Conservation (phyloP, 139 green algal genomes). For the Tetraselmis striata region DNA sequence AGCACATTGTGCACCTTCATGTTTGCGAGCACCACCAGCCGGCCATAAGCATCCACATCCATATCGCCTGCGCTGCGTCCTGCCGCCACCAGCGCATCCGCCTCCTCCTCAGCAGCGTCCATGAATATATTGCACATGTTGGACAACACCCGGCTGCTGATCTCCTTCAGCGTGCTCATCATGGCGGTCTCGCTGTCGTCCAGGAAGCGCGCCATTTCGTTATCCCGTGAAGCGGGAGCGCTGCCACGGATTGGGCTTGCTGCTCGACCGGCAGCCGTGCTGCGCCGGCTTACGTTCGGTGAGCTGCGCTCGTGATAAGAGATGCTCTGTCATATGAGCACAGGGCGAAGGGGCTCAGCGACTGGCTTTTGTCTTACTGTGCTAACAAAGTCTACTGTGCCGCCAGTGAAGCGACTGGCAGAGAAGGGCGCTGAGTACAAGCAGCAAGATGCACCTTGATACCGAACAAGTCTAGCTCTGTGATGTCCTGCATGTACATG, state of each 20-base stretch:
- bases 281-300: too few relatives aligned
- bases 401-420: too few relatives aligned
- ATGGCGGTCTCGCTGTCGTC: neutral
- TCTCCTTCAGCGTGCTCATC: neutral
- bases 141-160: neutral
- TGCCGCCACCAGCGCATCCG: neutral
- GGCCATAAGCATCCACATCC: neutral
- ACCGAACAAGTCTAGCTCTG: neutral
- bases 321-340: too few relatives aligned
- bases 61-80: neutral
- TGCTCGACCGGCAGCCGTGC: too few relatives aligned
- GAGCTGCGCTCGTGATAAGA: too few relatives aligned
- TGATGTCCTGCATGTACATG: neutral
- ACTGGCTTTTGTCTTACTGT: too few relatives aligned
- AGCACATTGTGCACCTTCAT: neutral
- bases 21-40: neutral
- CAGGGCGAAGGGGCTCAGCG: too few relatives aligned
- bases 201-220: neutral
- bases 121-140: neutral
- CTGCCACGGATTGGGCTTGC: too few relatives aligned
- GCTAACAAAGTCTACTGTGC: too few relatives aligned
- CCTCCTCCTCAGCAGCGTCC: neutral
- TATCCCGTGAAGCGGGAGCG: too few relatives aligned
- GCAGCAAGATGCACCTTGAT: neutral
- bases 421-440: too few relatives aligned